Conservation (phyloP, 345 rosid genomes). For the Brassica cretica region DNA sequence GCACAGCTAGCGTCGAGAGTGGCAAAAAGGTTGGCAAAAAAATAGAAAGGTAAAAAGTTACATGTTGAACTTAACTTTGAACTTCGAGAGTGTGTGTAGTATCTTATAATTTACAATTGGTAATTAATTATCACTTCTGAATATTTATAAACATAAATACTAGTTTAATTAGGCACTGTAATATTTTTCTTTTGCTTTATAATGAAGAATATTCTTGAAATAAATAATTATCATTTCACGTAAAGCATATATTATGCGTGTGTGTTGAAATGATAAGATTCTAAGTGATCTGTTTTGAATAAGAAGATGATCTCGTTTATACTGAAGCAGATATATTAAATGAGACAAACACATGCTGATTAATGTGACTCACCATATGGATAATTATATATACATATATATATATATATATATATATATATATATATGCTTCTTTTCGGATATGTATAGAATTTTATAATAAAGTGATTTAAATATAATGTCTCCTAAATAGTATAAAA, state of each 20-base stretch:
- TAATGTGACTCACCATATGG: constrained; percentile 14
- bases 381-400: too few relatives aligned
- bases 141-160: background rate
- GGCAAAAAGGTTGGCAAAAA: background rate
- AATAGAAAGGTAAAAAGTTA: background rate
- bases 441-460: background rate
- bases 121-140: background rate
- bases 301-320: constrained; percentile 20
- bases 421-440: background rate
- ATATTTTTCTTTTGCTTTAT: background rate
- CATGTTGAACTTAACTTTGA: constrained; percentile 4
- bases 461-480: constrained; percentile 17
- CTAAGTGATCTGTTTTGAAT: constrained; percentile 23
- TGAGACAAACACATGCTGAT: constrained; percentile 17
- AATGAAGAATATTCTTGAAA: background rate
- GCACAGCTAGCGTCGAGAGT: background rate
- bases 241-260: constrained; percentile 34
- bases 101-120: background rate
- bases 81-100: background rate
- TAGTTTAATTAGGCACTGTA: background rate
- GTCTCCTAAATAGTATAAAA: constrained; percentile 12
- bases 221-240: constrained; percentile 9
- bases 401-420: too few relatives aligned
- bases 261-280: constrained; percentile 21
- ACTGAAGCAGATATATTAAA: constrained; percentile 4